Evolutionary conservation across 441 rosid genomes (phyloP), one percentile per base, ranked within the genome.

Genomic region (Eruca vesicaria): DNA sequence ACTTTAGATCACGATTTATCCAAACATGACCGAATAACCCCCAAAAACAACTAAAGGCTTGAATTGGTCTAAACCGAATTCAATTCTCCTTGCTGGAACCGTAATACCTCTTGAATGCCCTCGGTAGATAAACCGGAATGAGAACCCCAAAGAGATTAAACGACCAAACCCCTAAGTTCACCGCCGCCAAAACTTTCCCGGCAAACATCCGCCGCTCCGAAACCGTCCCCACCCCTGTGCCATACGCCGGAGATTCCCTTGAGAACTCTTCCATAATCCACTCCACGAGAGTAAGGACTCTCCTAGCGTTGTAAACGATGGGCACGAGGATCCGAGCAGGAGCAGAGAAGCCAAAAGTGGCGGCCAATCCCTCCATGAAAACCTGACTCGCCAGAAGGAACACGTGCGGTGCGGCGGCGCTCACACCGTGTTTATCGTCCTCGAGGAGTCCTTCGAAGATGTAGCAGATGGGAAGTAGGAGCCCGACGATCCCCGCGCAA

Each of bases 321-420:
- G 97, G 98, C 26, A 92, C 94, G 38, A 86, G 88, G 28, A 87
- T 90, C 19, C 88, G 78, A 28, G 89, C 78, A 1, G 97, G 96
- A 11, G 86, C 77, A 12, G 97, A 83, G 68, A 95, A 89, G 69
- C 77, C 43, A 18, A 67, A 86, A 0, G 89, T 83, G 38, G 79
- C 83, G 6, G 93, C 87, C 31, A 92, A 67, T 2, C 98, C 99
- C 72, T 94, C 99, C 94, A 92, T 86, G 82, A 89, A 88, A 67
- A 90, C 85, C 82, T 52, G 98, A 69, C 90, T 74, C 0, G 91
- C 85, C 0, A 94, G 67, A 12, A 94, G 91, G 48, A 92, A 94
- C 33, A 92, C 79, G 69, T 94, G 99, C 0, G 97, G 98, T 0
- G 92, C 88, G 0, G 97, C 93, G 3, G 97, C 91, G 32, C 81